Evolutionary conservation across 192 early-diverging fungal genomes (phyloP), one percentile per base, ranked within the genome.

Genomic region (Entomortierella beljakovae): DNA sequence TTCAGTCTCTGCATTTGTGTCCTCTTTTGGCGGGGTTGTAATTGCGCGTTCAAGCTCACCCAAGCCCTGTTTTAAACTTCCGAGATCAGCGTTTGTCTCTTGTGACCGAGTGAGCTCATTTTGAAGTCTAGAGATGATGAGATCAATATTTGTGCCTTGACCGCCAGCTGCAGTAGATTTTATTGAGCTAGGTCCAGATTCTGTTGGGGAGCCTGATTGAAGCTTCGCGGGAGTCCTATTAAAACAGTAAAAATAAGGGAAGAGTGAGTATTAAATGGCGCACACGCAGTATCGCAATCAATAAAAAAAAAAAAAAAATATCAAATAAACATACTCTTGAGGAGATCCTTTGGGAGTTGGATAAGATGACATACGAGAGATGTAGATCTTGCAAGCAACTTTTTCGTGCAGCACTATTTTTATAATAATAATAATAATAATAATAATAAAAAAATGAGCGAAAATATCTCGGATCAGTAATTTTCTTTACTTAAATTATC

Each of bases 71-170:
- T 70, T 79, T 18, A 79, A 37, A 1, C 32, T 56, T 6, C 68
- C 75, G 1, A 79, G 56, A 43, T 79, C 57, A 26, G 67, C 66
- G 18, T 79, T 69, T 16, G 75, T 70, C 20, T 79, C 67, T 48
- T 79, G 75, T 2, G 75, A 69, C 0, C 75, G 75, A 3, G 68
- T 59, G 37, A 79, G 51, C 48, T 79, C 75, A 15, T 48, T 70
- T 50, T 79, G 75, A 18, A 79, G 75, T 34, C 75, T 33, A 2
- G 75, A 79, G 49, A 79, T 70, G 75, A 79, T 69, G 35, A 79
- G 61, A 54, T 77, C 74, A 52, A 77, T 77, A n/a, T 77, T 77
- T 16, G 60, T 53, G 22, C 74, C 64, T 55, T 69, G 74, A 6
- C 74, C 61, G 13, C 16, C 56, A 20, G 58, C 31, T 32, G 33